Conservation (phyloP, 345 rosid genomes). For the Erucastrum elatum region DNA sequence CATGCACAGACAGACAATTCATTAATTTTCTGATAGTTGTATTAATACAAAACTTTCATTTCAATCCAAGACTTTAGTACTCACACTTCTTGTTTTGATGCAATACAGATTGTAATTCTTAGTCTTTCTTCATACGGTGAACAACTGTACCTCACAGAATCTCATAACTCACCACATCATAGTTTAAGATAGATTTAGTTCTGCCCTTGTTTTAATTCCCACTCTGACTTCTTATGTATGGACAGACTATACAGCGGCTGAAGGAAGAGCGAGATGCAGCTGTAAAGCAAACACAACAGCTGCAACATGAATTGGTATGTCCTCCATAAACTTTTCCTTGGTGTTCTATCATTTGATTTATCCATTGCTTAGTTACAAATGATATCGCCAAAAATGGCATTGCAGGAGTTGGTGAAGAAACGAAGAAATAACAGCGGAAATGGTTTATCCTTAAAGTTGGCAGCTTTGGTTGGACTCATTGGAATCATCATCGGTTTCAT, state of each 20-base stretch:
- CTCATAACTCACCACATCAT: not conserved
- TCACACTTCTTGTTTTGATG: not conserved
- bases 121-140: conserved; percentile 14
- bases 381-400: not conserved
- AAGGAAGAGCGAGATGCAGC: conserved; percentile 87
- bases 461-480: conserved; percentile 71
- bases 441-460: conserved; percentile 74
- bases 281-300: conserved; percentile 63
- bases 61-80: not conserved
- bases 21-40: not conserved
- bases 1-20: not conserved
- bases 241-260: conserved; percentile 64
- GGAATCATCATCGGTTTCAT: conserved; percentile 80
- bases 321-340: not conserved
- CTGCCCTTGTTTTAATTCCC: not conserved
- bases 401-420: conserved; percentile 74
- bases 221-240: conserved; percentile 15
- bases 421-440: conserved; percentile 46
- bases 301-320: conserved; percentile 81
- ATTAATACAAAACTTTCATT: not conserved
- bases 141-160: not conserved
- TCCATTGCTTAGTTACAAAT: not conserved
- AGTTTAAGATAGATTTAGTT: conserved; percentile 10
- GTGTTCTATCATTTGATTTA: not conserved
- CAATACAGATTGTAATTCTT: not conserved